phyloP scores from a whole-genome alignment of 495 filamentous ascomycete genomes.

The Xylaria castorea region DNA sequence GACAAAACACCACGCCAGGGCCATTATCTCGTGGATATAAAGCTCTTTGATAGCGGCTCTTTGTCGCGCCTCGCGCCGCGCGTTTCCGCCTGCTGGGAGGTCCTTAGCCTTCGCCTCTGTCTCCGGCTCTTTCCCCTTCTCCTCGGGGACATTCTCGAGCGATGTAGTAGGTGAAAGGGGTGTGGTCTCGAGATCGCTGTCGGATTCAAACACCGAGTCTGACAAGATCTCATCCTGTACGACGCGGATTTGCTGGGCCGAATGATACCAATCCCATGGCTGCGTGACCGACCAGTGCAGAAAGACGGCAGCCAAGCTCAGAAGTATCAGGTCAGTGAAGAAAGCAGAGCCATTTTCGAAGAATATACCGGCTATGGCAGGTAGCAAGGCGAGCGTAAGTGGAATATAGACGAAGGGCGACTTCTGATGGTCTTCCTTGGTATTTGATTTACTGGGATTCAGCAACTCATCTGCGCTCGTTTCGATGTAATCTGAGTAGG shows the following conservation, averaged over 20 bases:
- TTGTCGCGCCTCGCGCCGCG: conserved; percentile 34
- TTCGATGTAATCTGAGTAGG: conserved; percentile 74
- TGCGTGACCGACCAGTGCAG: conserved; percentile 91
- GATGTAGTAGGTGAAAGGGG: conserved; percentile 28
- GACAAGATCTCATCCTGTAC: conserved; percentile 51
- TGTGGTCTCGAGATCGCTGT: conserved; percentile 52
- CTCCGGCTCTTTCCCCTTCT: conserved; percentile 38
- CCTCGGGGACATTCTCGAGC: conserved; percentile 52
- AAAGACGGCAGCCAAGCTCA: conserved; percentile 81
- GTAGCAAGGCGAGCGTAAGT: conserved; percentile 80
- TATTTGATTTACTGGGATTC: conserved; percentile 61
- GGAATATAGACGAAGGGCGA: conserved; percentile 75
- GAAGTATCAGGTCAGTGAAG: conserved; percentile 82
- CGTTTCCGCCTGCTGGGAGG: conserved; percentile 27
- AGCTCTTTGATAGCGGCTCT: conserved; percentile 66
- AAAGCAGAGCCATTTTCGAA: conserved; percentile 83
- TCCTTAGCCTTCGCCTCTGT: conserved; percentile 14
- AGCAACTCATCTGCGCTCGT: conserved; percentile 76
- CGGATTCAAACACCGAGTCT: conserved; percentile 57
- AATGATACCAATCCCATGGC: conserved; percentile 95
- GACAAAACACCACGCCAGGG: conserved; percentile 78
- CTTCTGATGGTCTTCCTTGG: conserved; percentile 27
- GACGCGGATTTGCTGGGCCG: conserved; percentile 68
- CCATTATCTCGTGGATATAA: conserved; percentile 74
- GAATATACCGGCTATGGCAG: conserved; percentile 82